A percentile compares a stretch with the other conserved stretches of the same genome.
These are phyloP conservation scores for Puccinia novopanici DNA, from an alignment of 1,284 basidiomycete species.

Conservation along the genomic window DNA sequence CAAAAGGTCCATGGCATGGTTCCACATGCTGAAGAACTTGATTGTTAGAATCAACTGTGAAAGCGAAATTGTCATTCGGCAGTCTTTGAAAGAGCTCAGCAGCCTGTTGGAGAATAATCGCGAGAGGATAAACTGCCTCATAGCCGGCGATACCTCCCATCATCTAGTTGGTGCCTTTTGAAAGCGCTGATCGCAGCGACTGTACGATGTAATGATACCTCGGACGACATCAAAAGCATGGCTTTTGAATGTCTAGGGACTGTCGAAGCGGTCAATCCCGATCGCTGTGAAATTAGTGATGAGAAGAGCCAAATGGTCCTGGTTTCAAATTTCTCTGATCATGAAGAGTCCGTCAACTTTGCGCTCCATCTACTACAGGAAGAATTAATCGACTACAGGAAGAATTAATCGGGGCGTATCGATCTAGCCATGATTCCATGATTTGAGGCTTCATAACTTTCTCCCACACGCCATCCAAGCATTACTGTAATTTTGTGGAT, in stretches of 20 bases:
- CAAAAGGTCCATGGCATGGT: conserved; percentile 65
- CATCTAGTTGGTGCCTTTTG: conserved; percentile 72
- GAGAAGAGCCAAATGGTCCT: conserved; percentile 73
- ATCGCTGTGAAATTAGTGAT: conserved; percentile 74
- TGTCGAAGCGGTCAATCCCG: conserved; percentile 94
- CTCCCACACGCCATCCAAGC: conserved; percentile 93
- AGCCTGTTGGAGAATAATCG: conserved; percentile 66
- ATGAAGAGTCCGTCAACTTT: conserved; percentile 76
- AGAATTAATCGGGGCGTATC: conserved; percentile 90
- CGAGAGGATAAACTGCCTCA: conserved; percentile 66
- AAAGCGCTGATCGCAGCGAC: conserved; percentile 72
- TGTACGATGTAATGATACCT: conserved; percentile 69
- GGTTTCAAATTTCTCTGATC: conserved; percentile 78
- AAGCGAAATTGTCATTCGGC: conserved; percentile 76
- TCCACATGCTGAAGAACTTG: conserved; percentile 69
- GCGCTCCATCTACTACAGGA: conserved; percentile 82
- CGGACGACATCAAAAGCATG: conserved; percentile 68
- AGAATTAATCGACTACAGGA: too few relatives aligned
- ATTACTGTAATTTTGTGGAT: conserved; percentile 82
- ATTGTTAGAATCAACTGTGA: conserved; percentile 76
- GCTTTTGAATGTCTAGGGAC: conserved; percentile 89
- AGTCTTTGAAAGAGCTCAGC: conserved; percentile 77
- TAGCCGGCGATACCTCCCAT: conserved; percentile 84
- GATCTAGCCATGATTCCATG: conserved; percentile 92
- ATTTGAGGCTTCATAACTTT: conserved; percentile 81